Conservation (phyloP, 129 eudicot species). For the Chrysanthemum makinoi region DNA sequence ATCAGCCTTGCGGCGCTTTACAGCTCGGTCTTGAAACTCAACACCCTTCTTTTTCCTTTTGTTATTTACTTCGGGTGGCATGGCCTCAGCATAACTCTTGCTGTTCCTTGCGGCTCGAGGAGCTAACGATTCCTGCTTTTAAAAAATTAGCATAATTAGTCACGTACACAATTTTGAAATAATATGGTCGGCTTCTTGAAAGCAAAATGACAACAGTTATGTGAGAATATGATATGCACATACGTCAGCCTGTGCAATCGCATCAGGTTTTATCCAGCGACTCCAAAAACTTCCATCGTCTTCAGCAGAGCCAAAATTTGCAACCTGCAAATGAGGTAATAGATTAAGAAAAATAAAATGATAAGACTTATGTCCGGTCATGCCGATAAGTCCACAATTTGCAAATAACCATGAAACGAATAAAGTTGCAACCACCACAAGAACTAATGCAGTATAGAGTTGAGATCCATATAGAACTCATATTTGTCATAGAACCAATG, state of each 20-base stretch:
- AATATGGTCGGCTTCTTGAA: constrained; percentile 3
- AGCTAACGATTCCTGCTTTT: constrained; percentile 77
- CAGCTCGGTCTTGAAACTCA: constrained; percentile 50
- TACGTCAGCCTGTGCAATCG: constrained; percentile 88
- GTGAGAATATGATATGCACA: background rate
- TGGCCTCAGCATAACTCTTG: constrained; percentile 81
- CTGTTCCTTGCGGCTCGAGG: constrained; percentile 93
- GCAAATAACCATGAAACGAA: background rate
- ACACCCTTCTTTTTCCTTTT: constrained; percentile 85
- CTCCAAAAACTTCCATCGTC: constrained; percentile 99
- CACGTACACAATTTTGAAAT: background rate
- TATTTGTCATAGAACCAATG: too few species aligned
- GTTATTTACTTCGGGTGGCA: constrained; percentile 52
- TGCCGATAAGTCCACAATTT: background rate
- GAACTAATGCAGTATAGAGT: background rate
- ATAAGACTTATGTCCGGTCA: background rate
- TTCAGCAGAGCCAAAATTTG: constrained; percentile 88
- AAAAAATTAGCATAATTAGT: background rate
- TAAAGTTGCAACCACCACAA: constrained; percentile 1
- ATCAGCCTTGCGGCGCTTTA: constrained; percentile 82
- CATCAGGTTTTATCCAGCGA: constrained; percentile 96
- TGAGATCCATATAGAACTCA: too few species aligned
- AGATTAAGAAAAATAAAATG: background rate
- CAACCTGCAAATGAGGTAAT: constrained; percentile 62
- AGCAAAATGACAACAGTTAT: constrained; percentile 7